Evolutionary conservation across 2,329 filamentous ascomycete species (phyloP), one percentile per base, ranked within the genome.

Genomic region (Fusarium mundagurra): DNA sequence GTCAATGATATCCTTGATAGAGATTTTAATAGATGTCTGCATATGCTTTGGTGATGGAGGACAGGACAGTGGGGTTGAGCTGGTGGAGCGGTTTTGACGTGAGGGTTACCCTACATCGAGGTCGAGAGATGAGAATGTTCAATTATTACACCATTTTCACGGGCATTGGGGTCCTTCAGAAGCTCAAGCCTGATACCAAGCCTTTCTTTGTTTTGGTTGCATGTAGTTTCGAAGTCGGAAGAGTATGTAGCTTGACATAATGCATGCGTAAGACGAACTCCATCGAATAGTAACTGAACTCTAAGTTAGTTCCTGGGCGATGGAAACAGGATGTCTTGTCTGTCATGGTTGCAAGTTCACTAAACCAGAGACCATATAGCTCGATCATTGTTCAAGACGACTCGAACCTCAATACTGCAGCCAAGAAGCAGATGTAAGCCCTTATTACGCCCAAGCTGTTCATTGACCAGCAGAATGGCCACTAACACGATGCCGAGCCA

Each of bases 401-500:
- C 12, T 31, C 8, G 14, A 31, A 22, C 20, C 34, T 60, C 18
- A 16, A 36, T 14, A 51, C 22, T 24, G 31, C 20, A 38, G n/a
- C 33, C 43, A 60, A 60, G 43, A 38, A 34, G 12, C 5, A 48
- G 31, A n/a, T 18, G 57, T 50, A 27, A 60, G 43, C 55, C 43
- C 27, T 51, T 36, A 41, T 18, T 39, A 29, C 45, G 33, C 57
- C 20, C 24, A 38, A n/a, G 20, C n/a, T 41, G 31, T 24, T 12
- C 8, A 14, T n/a, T 16, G 6, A 47, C 0, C 27, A 36, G 31
- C 17, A 27, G 8, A 12, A 36, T 36, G 50, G 54, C 45, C 66
- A 60, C 54, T 61, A 47, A 67, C 17, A 68, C 36, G 33, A 53
- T 33, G 45, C 29, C 41, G 34, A 68, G 41, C 47, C 45, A 62